Evolutionary conservation across 2,329 filamentous ascomycete species (phyloP).

Genomic region (Aspergillus pseudoviridinutans): DNA sequence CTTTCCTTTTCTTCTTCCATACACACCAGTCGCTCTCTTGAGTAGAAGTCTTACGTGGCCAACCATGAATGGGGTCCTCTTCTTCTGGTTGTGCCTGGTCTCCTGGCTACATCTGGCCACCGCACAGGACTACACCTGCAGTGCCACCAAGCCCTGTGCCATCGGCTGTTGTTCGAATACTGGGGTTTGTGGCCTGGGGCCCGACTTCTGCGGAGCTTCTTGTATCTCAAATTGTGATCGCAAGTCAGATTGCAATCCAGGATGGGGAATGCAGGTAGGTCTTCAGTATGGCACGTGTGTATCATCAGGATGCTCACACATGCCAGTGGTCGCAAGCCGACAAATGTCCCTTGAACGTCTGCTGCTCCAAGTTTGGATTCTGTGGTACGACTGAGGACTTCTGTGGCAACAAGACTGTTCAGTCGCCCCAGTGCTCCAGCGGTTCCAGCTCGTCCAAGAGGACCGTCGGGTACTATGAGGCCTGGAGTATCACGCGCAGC

Average conservation of each 20-base stretch:
- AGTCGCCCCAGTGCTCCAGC: neutral
- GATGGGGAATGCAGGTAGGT: neutral
- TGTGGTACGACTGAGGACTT: constrained; percentile 7
- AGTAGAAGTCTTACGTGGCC: neutral
- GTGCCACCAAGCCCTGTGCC: constrained; percentile 1
- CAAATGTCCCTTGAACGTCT: constrained; percentile 3
- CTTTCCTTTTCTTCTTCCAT: neutral
- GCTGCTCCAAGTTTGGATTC: constrained; percentile 6
- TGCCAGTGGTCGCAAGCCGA: neutral
- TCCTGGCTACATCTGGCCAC: neutral
- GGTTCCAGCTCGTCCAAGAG: constrained; percentile 1
- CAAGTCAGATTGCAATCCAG: constrained; percentile 5
- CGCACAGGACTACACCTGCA: neutral
- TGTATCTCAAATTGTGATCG: constrained; percentile 4
- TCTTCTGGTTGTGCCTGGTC: neutral
- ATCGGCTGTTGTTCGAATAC: constrained; percentile 6
- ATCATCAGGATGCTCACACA: neutral
- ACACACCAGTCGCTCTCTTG: neutral
- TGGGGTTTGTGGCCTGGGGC: constrained; percentile 5
- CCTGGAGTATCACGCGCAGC: constrained; percentile 19
- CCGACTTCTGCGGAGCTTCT: constrained; percentile 1
- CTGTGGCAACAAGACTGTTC: constrained; percentile 7
- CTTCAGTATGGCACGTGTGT: neutral
- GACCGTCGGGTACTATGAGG: constrained; percentile 37
- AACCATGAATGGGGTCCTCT: neutral